Evolutionary conservation across 306 rosid species (phyloP), one percentile per base, ranked within the genome.

Genomic region (Luffa aegyptiaca): DNA sequence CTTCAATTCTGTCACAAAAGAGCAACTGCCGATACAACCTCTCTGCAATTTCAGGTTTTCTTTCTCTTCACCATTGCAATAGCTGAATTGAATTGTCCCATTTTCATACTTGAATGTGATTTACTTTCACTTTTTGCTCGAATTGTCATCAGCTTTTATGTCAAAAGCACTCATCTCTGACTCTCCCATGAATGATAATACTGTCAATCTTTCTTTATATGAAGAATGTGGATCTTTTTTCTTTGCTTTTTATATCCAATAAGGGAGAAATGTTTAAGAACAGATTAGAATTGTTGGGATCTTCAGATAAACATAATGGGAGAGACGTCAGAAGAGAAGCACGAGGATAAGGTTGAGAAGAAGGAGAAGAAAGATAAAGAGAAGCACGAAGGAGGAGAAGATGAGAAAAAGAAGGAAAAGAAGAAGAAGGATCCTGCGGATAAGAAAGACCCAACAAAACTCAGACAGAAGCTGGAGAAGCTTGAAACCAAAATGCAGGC

Each of bases 401-500:
- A 84, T 44, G 72, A 76, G 41, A 44, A 70, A 8, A 73, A 81
- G 75, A 81, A 81, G 17, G 56, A 86, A 78, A 87, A 90, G 83
- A 75, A 87, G 18, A 14, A n/a, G 16, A 89, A 88, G 84, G 83
- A 84, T 78, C 93, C 93, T 20, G 90, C 83, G 76, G 92, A 90
- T 61, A 84, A 79, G 61, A 92, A 64, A 8, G 93, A 92, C 37
- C 90, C 90, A 5, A 8, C 64, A 36, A 92, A 80, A 73, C 84
- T 92, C 35, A 87, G 78, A 80, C 84, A 79, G 75, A 89, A 88
- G 86, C 92, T 91, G 62, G 90, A 86, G 61, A 89, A 88, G 81
- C 44, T 89, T 66, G 93, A 91, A 2, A 0, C 84, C 37, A 88
- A 91, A 73, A 88, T 89, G 17, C 89, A 88, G 70, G 93, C 75